phyloP scores from a whole-genome alignment of 148 eudicot genomes.

The Rhododendron ovatum region DNA sequence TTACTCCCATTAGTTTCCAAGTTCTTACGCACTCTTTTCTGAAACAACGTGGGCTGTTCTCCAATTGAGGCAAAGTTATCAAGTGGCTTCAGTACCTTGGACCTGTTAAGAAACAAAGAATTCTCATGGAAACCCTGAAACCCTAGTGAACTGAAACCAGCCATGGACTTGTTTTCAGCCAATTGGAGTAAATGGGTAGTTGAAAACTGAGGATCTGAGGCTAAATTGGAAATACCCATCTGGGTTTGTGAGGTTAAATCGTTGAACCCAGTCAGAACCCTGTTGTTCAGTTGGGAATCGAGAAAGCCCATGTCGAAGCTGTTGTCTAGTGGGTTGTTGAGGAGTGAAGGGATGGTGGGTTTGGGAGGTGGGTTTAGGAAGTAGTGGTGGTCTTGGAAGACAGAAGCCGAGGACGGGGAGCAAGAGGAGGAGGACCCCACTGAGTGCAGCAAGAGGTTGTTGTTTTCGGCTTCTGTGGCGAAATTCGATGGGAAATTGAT shows the following conservation, averaged over 20 bases:
- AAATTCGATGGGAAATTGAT: slow-evolving; percentile 32
- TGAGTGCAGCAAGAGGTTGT: slow-evolving; percentile 33
- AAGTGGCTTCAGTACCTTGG: slow-evolving; percentile 71
- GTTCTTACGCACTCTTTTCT: slow-evolving; percentile 79
- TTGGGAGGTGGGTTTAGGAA: slow-evolving; percentile 31
- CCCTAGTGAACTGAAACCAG: slow-evolving; percentile 28
- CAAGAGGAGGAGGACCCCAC: slow-evolving; percentile 79
- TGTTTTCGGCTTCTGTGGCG: slow-evolving; percentile 25
- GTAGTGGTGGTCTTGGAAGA: slow-evolving; percentile 40
- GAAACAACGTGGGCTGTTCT: slow-evolving; percentile 81
- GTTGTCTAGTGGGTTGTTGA: slow-evolving; percentile 27
- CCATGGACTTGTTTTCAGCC: slow-evolving; percentile 24
- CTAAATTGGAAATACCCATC: slow-evolving; percentile 40
- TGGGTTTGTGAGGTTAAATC: slow-evolving; percentile 40
- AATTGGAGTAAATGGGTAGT: slow-evolving; percentile 42
- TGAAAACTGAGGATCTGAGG: slow-evolving; percentile 32
- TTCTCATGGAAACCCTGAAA: slow-evolving; percentile 43
- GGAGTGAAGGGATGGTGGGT: slow-evolving; percentile 14
- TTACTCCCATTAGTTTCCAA: slow-evolving; percentile 28
- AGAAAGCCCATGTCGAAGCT: slow-evolving; percentile 44
- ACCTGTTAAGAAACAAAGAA: slow-evolving; percentile 49
- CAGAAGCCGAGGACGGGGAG: slow-evolving; percentile 57
- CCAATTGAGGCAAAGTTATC: slow-evolving; percentile 61
- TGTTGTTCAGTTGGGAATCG: slow-evolving; percentile 26
- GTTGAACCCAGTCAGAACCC: slow-evolving; percentile 40